Evolutionary conservation across 805 yeast genomes (phyloP), one percentile per base, ranked within the genome.

Genomic region (Metschnikowia cubensis): DNA sequence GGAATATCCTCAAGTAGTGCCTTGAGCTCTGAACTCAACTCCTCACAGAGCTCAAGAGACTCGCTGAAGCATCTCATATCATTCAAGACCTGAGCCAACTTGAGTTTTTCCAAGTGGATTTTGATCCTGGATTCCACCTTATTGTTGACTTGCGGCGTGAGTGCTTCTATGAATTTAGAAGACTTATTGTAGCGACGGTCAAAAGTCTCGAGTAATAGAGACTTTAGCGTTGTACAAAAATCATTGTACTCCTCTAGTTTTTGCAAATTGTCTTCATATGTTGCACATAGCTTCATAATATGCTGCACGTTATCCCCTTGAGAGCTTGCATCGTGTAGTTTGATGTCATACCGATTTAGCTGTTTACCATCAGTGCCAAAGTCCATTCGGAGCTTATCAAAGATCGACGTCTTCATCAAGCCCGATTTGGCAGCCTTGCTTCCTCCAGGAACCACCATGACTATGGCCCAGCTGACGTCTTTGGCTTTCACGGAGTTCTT

Each of bases 61-160:
- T 87, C 91, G 25, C 84, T 85, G 22, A 72, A 65, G 21, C 86
- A 74, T 22, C 76, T 75, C 68, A 88, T 72, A 42, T 77, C 77
- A 48, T 77, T 78, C 49, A 80, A 74, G 3, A 81, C 70, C 32
- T 74, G 64, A 0, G 84, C 85, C 39, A 83, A 62, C 6, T 76
- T 74, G 48, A 82, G 80, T 51, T 76, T 75, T 53, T 72, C 64
- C 14, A 70, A 68, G 45, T 79, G 75, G 33, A 69, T 42, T 20
- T 51, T 46, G 29, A 43, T 20, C 43, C 36, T 7, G 51, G 46
- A 14, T 47, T 39, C 45, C 49, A 57, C 13, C 43, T 48, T 53
- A 60, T 33, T 77, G 59, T 45, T 70, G 67, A 42, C 70, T 68
- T 15, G 74, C 67, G 50, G 70, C 73, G 20, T 52, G 18, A 52